Evolutionary conservation across 2,329 filamentous ascomycete genomes (phyloP), one percentile per base, ranked within the genome.

Genomic region (Tolypocladium paradoxum): DNA sequence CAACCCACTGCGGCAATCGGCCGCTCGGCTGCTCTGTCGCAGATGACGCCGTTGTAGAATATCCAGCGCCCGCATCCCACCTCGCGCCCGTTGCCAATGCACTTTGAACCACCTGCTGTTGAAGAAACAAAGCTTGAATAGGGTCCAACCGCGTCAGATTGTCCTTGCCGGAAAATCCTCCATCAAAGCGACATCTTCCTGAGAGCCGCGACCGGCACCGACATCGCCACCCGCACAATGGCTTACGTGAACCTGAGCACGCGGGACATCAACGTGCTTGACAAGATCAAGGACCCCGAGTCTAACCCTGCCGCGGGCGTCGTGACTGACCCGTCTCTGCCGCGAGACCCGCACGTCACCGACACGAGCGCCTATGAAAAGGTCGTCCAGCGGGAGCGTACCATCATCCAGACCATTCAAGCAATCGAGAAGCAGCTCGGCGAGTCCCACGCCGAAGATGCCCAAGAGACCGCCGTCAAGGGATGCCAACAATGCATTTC

Each of bases 271-370:
- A 76, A 81, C 53, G 76, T 86, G 59, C 76, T 87, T 54, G 76
- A 80, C 57, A 85, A 85, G 65, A 85, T 87, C 66, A 81, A 79
- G 61, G 82, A 87, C 56, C 83, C 83, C 1, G 83, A 87, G 62
- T 76, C 76, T 8, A 76, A 84, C 56, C 78, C 83, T 16, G 71
- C 76, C 18, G 69, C 75, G 11, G 70, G 75, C 14, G 68, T 82
- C 51, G 70, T 81, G 53, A 71, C 84, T 54, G 79, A 84, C 63
- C 62, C 72, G 45, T 74, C 71, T 33, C 69, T 76, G 55, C 79
- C 74, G 9, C 80, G 76, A 59, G 81, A 85, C 56, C 81, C 83
- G 4, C 72, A 82, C 53, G 64, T 84, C 59, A 71, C 69, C 36
- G 75, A 85, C 57, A 49, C 65, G 3, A 63, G 65, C 27, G 66